A percentile compares a stretch with the other conserved stretches of the same genome.
Evolutionary conservation across 2,329 filamentous ascomycete genomes (phyloP).

Genomic region (Aspergillus fischeri): DNA sequence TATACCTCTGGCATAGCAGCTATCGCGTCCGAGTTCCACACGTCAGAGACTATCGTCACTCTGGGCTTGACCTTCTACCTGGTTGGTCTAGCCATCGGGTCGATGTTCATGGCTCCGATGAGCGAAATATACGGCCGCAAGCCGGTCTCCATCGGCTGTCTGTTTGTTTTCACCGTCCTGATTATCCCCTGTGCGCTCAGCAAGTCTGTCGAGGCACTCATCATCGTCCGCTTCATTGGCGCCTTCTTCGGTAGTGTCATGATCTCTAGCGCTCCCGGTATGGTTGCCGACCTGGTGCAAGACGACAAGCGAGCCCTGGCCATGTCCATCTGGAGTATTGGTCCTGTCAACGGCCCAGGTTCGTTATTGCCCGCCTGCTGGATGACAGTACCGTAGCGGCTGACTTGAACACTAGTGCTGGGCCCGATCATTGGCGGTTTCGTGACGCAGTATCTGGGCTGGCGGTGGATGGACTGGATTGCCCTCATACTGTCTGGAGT

Average conservation of each 20-base stretch:
- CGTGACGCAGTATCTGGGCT: conserved; percentile 64
- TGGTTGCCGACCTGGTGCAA: conserved; percentile 75
- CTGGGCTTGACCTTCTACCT: conserved; percentile 77
- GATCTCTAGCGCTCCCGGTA: conserved; percentile 78
- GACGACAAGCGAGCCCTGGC: conserved; percentile 77
- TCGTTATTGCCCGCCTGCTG: conserved; percentile 4
- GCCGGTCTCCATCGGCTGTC: conserved; percentile 62
- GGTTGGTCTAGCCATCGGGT: conserved; percentile 67
- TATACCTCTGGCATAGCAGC: conserved; percentile 71
- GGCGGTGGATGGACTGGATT: conserved; percentile 86
- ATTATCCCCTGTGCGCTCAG: conserved; percentile 69
- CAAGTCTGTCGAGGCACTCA: conserved; percentile 61
- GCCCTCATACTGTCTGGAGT: conserved; percentile 67
- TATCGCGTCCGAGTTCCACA: conserved; percentile 63
- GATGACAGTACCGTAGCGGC: not conserved
- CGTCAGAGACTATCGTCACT: conserved; percentile 59
- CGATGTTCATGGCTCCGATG: conserved; percentile 68
- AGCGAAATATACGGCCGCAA: conserved; percentile 45
- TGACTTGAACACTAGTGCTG: conserved; percentile 33
- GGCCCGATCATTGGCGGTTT: conserved; percentile 79
- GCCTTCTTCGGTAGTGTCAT: conserved; percentile 73
- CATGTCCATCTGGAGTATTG: conserved; percentile 78
- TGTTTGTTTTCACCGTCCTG: conserved; percentile 62
- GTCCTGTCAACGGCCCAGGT: conserved; percentile 72
- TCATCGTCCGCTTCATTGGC: conserved; percentile 71